Conservation (phyloP, 805 yeast genomes). For the Saccharomycopsis sp. region DNA sequence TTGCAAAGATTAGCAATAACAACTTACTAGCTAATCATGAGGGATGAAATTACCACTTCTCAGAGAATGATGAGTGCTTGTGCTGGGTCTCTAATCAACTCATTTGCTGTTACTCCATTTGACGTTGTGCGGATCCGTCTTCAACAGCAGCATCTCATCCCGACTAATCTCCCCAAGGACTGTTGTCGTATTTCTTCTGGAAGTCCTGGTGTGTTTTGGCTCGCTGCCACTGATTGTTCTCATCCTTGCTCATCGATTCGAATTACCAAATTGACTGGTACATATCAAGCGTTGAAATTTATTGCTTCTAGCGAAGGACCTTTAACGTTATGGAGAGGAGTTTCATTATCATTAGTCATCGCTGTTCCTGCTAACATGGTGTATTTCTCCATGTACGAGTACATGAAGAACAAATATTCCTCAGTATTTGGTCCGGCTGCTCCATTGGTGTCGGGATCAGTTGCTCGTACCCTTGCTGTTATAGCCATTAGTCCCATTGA, state of each 20-base stretch:
- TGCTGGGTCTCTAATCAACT: conserved; percentile 65
- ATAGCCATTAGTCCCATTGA: conserved; percentile 84
- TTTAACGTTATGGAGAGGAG: conserved; percentile 79
- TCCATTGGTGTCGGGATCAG: conserved; percentile 79
- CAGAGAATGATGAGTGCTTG: conserved; percentile 74
- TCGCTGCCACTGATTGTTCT: conserved; percentile 10
- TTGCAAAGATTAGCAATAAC: too few species aligned
- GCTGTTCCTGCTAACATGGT: conserved; percentile 90
- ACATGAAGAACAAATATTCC: conserved; percentile 63
- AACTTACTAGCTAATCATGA: too few species aligned
- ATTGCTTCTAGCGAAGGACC: conserved; percentile 72
- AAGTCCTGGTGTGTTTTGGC: conserved; percentile 24
- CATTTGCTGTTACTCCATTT: conserved; percentile 70
- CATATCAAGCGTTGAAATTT: conserved; percentile 62
- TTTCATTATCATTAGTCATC: conserved; percentile 76
- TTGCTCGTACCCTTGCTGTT: conserved; percentile 79
- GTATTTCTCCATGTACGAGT: conserved; percentile 90
- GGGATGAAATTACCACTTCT: conserved; percentile 15
- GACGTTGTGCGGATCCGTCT: conserved; percentile 73
- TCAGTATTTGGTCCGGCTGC: conserved; percentile 33
- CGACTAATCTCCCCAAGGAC: conserved; percentile 32
- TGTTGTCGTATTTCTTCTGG: conserved; percentile 21
- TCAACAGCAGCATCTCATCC: conserved; percentile 61
- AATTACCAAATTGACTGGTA: conserved; percentile 46
- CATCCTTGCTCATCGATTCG: conserved; percentile 13